Evolutionary conservation across 2,329 filamentous ascomycete species (phyloP).

Genomic region (Pseudogymnoascus sp.): DNA sequence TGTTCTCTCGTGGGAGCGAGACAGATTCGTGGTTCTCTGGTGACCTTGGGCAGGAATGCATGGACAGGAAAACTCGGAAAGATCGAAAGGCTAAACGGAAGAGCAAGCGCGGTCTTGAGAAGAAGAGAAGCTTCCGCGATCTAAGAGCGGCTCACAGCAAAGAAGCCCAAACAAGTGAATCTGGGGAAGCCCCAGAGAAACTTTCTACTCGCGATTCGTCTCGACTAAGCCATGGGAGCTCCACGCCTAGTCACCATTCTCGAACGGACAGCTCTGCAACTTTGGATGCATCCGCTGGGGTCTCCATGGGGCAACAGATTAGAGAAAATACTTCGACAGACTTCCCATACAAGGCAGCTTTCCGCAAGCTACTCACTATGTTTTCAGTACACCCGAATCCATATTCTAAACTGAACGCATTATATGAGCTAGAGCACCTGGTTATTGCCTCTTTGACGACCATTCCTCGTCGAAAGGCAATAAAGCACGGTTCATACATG

Average conservation of each 20-base stretch:
- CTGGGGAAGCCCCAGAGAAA: background rate
- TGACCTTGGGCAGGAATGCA: constrained; percentile 57
- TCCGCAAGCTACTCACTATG: constrained; percentile 69
- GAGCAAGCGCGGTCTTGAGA: constrained; percentile 46
- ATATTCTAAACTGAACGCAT: constrained; percentile 71
- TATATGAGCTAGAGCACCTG: constrained; percentile 76
- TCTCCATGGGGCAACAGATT: background rate
- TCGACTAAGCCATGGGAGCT: background rate
- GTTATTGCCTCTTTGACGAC: constrained; percentile 63
- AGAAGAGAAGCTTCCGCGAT: constrained; percentile 62
- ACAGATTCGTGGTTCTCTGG: constrained; percentile 78
- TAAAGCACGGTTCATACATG: background rate
- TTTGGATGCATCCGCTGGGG: constrained; percentile 7
- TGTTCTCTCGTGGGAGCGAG: constrained; percentile 79
- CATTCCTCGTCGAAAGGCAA: constrained; percentile 1
- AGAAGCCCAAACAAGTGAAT: constrained; percentile 11
- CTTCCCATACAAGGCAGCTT: constrained; percentile 76
- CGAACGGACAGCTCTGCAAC: constrained; percentile 4
- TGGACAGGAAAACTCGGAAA: constrained; percentile 53
- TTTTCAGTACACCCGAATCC: constrained; percentile 89
- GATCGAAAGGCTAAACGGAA: constrained; percentile 52
- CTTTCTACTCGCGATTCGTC: background rate
- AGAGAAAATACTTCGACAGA: constrained; percentile 33
- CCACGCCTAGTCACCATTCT: background rate
- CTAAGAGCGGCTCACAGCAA: constrained; percentile 44